Conservation (phyloP, 129 eudicot genomes). For the Lactuca saligna region DNA sequence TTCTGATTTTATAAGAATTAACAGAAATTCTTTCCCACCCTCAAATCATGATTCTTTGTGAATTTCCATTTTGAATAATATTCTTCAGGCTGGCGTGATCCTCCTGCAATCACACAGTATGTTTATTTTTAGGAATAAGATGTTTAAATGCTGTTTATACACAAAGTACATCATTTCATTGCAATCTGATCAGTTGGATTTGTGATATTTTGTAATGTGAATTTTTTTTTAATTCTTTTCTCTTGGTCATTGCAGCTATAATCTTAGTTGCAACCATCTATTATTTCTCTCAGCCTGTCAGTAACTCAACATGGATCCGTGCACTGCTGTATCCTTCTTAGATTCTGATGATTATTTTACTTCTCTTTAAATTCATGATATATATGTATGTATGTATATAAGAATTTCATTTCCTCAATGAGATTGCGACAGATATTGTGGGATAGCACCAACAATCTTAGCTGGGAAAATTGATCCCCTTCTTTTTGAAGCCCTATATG, state of each 20-base stretch:
- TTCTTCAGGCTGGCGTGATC: too few species aligned
- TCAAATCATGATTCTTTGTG: too few species aligned
- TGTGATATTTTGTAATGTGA: not conserved
- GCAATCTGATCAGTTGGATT: too few species aligned
- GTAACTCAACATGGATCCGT: slow-evolving; percentile 76
- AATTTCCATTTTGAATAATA: too few species aligned
- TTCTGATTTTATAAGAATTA: not conserved
- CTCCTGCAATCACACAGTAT: too few species aligned
- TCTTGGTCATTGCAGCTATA: slow-evolving; percentile 56
- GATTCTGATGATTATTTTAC: not conserved
- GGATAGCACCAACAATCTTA: slow-evolving; percentile 78
- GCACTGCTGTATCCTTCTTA: slow-evolving; percentile 74
- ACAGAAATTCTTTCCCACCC: too few species aligned
- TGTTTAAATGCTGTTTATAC: too few species aligned
- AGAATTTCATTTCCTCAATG: slow-evolving; percentile 36
- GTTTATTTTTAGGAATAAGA: too few species aligned
- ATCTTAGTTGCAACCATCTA: slow-evolving; percentile 80
- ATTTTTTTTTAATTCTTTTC: slow-evolving; percentile 5
- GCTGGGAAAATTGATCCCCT: slow-evolving; percentile 92
- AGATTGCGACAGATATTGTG: slow-evolving; percentile 68
- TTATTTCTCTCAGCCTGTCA: slow-evolving; percentile 82
- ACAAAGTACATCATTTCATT: too few species aligned
- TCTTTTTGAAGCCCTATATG: slow-evolving; percentile 96
- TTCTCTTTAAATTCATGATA: not conserved
- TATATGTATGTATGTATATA: not conserved